These are phyloP conservation scores for Patellaria atrata DNA, from an alignment of 495 filamentous ascomycete species.

Conservation along the genomic window DNA sequence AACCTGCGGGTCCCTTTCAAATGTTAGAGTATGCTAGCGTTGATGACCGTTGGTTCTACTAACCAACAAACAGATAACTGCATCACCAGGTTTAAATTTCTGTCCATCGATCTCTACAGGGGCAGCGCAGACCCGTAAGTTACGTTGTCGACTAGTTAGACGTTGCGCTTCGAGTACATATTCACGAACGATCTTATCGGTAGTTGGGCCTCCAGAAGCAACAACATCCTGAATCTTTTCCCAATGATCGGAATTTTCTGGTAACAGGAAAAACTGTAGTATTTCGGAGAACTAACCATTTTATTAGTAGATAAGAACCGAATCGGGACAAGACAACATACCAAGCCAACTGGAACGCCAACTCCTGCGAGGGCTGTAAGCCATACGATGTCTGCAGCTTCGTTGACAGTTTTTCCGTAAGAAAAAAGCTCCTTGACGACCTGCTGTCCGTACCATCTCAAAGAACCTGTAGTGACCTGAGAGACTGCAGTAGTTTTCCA, in stretches of 20 bases:
- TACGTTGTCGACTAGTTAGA: conserved; percentile 4
- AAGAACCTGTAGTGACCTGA: no score
- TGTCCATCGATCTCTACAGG: neutral
- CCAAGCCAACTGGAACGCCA: conserved; percentile 1
- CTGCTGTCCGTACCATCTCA: neutral
- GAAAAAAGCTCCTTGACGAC: conserved; percentile 1
- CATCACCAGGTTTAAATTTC: neutral
- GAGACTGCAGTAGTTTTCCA: no score
- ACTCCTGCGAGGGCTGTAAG: conserved; percentile 2
- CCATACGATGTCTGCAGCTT: conserved; percentile 5
- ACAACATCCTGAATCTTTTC: conserved; percentile 5
- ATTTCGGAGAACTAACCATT: no score
- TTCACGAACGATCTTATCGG: conserved; percentile 1
- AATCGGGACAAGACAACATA: no score
- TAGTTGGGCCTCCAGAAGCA: neutral
- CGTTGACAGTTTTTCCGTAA: conserved; percentile 1
- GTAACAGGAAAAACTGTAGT: no score
- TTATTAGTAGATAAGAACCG: no score
- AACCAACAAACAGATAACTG: no score
- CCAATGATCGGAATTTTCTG: no score
- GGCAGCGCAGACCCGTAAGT: conserved; percentile 2
- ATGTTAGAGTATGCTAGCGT: no score
- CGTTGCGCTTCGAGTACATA: conserved; percentile 9
- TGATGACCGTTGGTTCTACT: no score
- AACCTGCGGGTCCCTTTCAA: neutral